Conservation (phyloP, 2,329 filamentous ascomycete genomes). For the Trichophyton simii region DNA sequence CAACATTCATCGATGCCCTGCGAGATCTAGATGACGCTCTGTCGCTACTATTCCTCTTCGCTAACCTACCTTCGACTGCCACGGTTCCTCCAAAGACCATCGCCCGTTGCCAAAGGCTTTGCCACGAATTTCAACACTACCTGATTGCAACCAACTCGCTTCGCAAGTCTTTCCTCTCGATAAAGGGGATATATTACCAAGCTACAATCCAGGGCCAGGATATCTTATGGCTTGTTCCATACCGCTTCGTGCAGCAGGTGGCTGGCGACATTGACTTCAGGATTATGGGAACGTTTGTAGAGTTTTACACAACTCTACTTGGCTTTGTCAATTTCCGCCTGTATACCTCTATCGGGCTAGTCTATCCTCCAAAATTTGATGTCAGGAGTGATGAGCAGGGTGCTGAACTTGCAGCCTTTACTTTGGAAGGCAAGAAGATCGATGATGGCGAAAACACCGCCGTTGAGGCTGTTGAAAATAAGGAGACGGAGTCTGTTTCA, state of each 20-base stretch:
- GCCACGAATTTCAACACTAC: slow-evolving; percentile 95
- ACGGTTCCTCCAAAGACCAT: slow-evolving; percentile 92
- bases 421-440: slow-evolving; percentile 62
- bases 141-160: slow-evolving; percentile 83
- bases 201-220: slow-evolving; percentile 95
- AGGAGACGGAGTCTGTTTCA: slow-evolving; percentile 35
- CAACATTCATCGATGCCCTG: slow-evolving; percentile 87
- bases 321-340: slow-evolving; percentile 93
- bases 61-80: slow-evolving; percentile 81
- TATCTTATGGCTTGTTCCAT: slow-evolving; percentile 91
- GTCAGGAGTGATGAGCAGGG: slow-evolving; percentile 73
- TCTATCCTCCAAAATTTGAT: slow-evolving; percentile 94
- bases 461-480: slow-evolving; percentile 29
- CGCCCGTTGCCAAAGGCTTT: slow-evolving; percentile 81
- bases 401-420: slow-evolving; percentile 82
- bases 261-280: slow-evolving; percentile 93
- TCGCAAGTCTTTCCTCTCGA: slow-evolving; percentile 91
- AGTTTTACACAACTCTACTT: slow-evolving; percentile 94
- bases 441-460: slow-evolving; percentile 35
- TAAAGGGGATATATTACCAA: slow-evolving; percentile 99
- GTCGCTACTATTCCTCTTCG: slow-evolving; percentile 94
- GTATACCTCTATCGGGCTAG: slow-evolving; percentile 79
- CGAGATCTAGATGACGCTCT: slow-evolving; percentile 92
- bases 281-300: slow-evolving; percentile 98
- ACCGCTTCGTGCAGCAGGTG: slow-evolving; percentile 92